Evolutionary conservation across 345 rosid genomes (phyloP).

Genomic region (Murraya paniculata): DNA sequence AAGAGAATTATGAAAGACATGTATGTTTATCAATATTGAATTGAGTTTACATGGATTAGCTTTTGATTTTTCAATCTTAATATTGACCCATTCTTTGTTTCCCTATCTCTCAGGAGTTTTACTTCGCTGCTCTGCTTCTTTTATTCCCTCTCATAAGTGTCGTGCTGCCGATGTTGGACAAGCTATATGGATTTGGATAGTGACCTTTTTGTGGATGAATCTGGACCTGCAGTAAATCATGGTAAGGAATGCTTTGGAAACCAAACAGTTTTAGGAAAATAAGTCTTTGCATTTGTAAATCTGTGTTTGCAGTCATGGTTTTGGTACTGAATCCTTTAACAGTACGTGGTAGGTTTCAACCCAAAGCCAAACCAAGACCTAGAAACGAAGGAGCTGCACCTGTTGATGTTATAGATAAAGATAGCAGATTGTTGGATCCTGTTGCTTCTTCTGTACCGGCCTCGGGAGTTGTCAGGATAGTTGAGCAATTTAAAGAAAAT

Average conservation of each 20-base stretch:
- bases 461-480: neutral
- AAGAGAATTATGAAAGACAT: neutral
- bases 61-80: neutral
- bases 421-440: neutral
- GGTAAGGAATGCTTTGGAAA: constrained; percentile 30
- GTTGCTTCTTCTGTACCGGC: neutral
- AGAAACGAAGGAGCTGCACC: constrained; percentile 9
- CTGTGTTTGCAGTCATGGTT: neutral
- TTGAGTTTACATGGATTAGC: neutral
- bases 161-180: neutral
- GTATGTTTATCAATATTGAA: neutral
- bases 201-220: constrained; percentile 16
- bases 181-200: constrained; percentile 24
- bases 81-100: neutral
- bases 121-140: neutral
- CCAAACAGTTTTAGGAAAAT: neutral
- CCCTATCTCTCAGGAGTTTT: neutral
- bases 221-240: constrained; percentile 16
- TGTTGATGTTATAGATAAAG: neutral
- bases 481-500: neutral
- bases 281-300: neutral
- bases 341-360: constrained; percentile 45
- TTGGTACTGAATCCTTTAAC: constrained; percentile 17
- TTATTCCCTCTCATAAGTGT: neutral
- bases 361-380: constrained; percentile 30